Evolutionary conservation across 2,329 filamentous ascomycete genomes (phyloP), one percentile per base, ranked within the genome.

Genomic region (Diaporthe nobilis): DNA sequence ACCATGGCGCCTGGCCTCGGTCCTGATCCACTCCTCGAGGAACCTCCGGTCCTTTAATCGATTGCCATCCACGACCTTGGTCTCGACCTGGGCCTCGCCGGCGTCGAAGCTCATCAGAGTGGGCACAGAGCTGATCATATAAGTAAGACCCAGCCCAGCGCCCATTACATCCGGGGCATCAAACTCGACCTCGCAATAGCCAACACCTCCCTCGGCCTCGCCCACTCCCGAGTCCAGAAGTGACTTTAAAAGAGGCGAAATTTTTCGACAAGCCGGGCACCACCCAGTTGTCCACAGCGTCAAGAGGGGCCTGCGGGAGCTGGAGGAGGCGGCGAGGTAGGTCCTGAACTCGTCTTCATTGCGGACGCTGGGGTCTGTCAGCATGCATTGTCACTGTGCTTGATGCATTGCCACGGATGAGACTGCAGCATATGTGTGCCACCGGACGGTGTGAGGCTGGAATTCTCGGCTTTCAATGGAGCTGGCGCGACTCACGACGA

Each of bases 271-370:
- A 22, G 89, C 88, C 6, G 86, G 82, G 81, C 90, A 92, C 84
- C 87, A 92, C 10, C 88, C 89, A 0, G 90, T 86, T 0, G 90
- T 91, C 90, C 90, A 92, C 55, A 92, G 83, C 1, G 90, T 91
- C 73, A 92, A 80, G n/a, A 92, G 87, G 3, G 90, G 90, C 3
- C 83, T 87, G 58, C 87, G 85, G 8, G 89, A 85, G 8, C 89
- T 89, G 3, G 88, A 86, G 3, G 88, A 90, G 71, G 90, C 84
- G n/a, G 88, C 85, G 74, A 90, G 85, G 82, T 91, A 89, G 25
- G 87, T 89, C 80, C 87, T 82, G 81, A 92, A 88, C 77, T 90
- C 87, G 79, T 88, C 85, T 61, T 87, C 84, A 67, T 86, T 87
- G 77, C 90, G 90, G 79, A 92, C 87, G 51, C 90, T 92, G 74